Evolutionary conservation across 148 eudicot species (phyloP), one percentile per base, ranked within the genome.

Genomic region (Fallopia convolvulus): DNA sequence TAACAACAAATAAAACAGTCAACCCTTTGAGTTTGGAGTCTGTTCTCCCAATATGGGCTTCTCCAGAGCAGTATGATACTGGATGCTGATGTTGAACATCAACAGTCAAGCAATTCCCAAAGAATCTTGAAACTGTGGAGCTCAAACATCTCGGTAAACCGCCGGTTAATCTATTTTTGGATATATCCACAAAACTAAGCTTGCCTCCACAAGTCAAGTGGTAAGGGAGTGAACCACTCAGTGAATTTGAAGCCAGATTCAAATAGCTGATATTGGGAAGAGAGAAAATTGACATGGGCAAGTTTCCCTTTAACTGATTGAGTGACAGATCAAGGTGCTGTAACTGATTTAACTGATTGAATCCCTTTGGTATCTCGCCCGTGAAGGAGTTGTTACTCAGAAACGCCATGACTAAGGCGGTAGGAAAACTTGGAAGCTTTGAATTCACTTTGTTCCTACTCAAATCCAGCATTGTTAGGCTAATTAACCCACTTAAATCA

Each of bases 271-370:
- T 88, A 74, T 82, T 83, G 17, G 90, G 90, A 20, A 91, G 77
- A 55, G 93, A 80, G 76, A 89, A 85, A 14, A 91, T 68, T 76
- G 83, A 44, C 50, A 78, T 47, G 17, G 91, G 87, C 48, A 84
- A 80, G 55, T 79, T 68, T 79, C 93, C 96, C 52, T 50, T 74
- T 0, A 91, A 82, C 44, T 77, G 81, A 81, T 91, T 91, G 75
- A 71, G 72, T 47, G 96, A 91, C 61, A 91, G 77, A 77, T 91
- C 95, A 47, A 91, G 91, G 80, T 87, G 87, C 71, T 91, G 85
- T 55, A 87, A 83, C 41, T 81, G 83, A 75, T 77, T 60, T 20
- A 91, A 75, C 20, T 77, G 75, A 78, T 73, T 71, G 72, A 82
- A 83, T 76, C 55, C 73, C 68, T 49, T 55, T 6, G 88, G 90